Base-by-base conservation (phyloP, 768 basidiomycete genomes). In the Rhodocollybia butyracea region DNA sequence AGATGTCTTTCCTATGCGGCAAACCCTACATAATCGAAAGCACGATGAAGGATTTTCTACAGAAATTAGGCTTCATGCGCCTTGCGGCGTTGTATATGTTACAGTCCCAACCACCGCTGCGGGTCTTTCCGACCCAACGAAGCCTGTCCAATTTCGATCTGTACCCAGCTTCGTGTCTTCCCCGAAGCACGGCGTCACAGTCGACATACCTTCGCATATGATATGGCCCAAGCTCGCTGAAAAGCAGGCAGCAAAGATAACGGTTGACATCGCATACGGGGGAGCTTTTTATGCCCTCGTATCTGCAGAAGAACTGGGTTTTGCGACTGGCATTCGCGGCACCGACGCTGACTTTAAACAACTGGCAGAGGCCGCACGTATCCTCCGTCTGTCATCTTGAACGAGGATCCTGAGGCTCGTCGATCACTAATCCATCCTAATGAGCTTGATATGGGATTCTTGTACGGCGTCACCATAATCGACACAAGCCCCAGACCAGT, bases 281-380 rank as follows among this genome's bases (percentile, higher is more conserved):
- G 73, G 73, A 5, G 72, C 73, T 29, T 75, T 71, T 65, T 75
- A 75, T 57, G 73, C 66, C 17, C 63, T 75, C 45, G 72, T 74
- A 8, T 61, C 65, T 2, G 69, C 66, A 6, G 36, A 55, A 22
- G 70, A 67, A 59, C 66, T 75, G 22, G 74, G 74, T 7, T 75
- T 74, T 55, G 55, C 61, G 13, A 54, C 46, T 6, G 70, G 68
- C 8, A 27, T 67, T n/a, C n/a, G n/a, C 24, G 45, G 50, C 1
- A 51, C 42, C 15, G 19, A 31, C 10, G n/a, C 38, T 7, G 51
- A 39, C 26, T 39, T 72, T 24, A 38, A 32, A 15, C 63, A 68
- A 41, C 47, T 74, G 51, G 66, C 68, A 59, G 59, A 61, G 43
- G 73, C 71, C 15, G 66, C 70, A 27, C 58, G 60, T 19, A 52